Evolutionary conservation across 768 basidiomycete species (phyloP).

Genomic region (Rhizopogon roseolus): DNA sequence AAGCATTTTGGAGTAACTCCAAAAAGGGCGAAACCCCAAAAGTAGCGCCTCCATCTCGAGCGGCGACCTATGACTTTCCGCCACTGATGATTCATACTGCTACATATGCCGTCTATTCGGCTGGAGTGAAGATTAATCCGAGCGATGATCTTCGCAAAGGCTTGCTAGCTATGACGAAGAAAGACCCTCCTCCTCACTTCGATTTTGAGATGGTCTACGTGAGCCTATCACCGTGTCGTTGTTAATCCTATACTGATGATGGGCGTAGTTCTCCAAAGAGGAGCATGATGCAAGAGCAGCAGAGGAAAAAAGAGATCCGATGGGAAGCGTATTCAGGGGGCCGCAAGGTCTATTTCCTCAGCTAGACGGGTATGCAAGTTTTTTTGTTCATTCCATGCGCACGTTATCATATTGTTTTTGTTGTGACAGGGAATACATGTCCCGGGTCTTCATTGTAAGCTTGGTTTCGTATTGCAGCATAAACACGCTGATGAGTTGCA

Average conservation of each 20-base stretch:
- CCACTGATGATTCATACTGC: background rate
- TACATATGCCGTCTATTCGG: constrained; percentile 13
- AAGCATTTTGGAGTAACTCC: constrained; percentile 1
- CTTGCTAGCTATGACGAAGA: constrained; percentile 83
- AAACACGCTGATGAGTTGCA: constrained; percentile 18
- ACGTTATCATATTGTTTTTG: constrained; percentile 3
- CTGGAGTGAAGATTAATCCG: constrained; percentile 47
- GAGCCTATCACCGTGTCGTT: constrained; percentile 15
- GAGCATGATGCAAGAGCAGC: constrained; percentile 65
- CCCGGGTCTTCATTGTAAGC: constrained; percentile 74
- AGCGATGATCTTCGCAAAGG: constrained; percentile 60
- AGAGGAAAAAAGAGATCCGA: constrained; percentile 54
- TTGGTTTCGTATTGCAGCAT: background rate
- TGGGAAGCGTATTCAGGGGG: constrained; percentile 65
- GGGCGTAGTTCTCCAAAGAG: constrained; percentile 60
- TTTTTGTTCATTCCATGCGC: background rate
- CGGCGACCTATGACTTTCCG: background rate
- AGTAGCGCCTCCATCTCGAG: background rate
- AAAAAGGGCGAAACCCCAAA: background rate
- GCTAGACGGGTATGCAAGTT: constrained; percentile 55
- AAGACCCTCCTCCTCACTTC: constrained; percentile 72
- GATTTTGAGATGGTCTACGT: constrained; percentile 82
- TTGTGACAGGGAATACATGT: constrained; percentile 33
- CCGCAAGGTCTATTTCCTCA: constrained; percentile 73
- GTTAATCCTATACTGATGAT: background rate